Percentiles rank a stretch among this genome's conserved stretches.
Conservation (phyloP, 1,284 basidiomycete species). For the Cryptococcus sp. region DNA sequence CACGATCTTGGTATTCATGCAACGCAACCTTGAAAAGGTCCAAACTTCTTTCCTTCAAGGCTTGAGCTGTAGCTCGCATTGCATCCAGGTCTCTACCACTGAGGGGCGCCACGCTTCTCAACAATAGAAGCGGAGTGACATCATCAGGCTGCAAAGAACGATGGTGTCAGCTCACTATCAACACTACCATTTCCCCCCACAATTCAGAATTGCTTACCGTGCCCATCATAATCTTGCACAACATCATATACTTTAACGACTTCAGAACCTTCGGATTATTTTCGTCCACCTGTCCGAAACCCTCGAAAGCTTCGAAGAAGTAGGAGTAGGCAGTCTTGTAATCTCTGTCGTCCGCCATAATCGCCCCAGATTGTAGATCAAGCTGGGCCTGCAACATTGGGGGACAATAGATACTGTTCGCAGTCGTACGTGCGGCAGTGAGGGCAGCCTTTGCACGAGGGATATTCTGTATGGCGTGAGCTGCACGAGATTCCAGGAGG, state of each 20-base stretch:
- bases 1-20: conserved; percentile 81
- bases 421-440: conserved; percentile 88
- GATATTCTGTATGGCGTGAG: conserved; percentile 86
- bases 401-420: conserved; percentile 97
- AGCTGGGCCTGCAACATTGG: conserved; percentile 86
- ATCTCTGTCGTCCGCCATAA: conserved; percentile 97
- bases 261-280: conserved; percentile 59
- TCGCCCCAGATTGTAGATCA: conserved; percentile 85
- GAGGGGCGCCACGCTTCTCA: conserved; percentile 85
- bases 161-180: neutral
- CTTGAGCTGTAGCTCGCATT: conserved; percentile 89
- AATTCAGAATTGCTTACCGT: conserved; percentile 57
- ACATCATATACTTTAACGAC: conserved; percentile 93
- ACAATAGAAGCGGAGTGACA: conserved; percentile 75
- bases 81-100: conserved; percentile 78
- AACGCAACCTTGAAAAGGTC: conserved; percentile 85
- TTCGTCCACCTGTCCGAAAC: conserved; percentile 61
- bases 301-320: conserved; percentile 96
- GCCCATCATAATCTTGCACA: conserved; percentile 98
- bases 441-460: conserved; percentile 93
- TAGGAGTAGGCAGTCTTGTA: conserved; percentile 97
- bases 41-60: conserved; percentile 86
- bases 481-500: conserved; percentile 85
- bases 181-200: too few species aligned
- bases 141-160: conserved; percentile 71